Evolutionary conservation across 768 basidiomycete species (phyloP).

Genomic region (Russula sp.): DNA sequence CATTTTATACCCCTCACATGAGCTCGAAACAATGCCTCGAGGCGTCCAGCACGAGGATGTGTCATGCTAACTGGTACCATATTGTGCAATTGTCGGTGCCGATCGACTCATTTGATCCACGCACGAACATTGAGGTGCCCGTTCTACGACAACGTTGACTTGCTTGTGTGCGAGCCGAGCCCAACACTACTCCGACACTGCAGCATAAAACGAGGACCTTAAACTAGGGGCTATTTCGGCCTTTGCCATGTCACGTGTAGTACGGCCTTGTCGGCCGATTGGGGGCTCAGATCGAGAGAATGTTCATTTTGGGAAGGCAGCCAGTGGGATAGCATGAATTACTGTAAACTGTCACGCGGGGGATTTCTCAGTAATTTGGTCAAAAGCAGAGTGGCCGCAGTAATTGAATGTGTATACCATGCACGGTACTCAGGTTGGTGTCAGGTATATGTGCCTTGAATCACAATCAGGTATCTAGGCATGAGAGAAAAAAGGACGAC

Average conservation of each 20-base stretch:
- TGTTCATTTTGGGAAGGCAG: too few relatives aligned
- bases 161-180: too few relatives aligned
- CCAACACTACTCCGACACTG: too few relatives aligned
- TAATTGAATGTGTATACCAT: background rate
- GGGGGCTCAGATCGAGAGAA: too few relatives aligned
- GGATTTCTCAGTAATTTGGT: background rate
- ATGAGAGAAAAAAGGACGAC: background rate
- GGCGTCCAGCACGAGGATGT: background rate
- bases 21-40: background rate
- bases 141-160: background rate
- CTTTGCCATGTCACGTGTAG: background rate
- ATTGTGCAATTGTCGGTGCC: background rate
- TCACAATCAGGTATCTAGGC: background rate
- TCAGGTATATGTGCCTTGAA: background rate
- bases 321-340: too few relatives aligned
- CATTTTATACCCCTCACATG: slow-evolving; percentile 13
- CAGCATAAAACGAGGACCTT: background rate
- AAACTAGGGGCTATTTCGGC: slow-evolving; percentile 1
- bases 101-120: slow-evolving; percentile 5
- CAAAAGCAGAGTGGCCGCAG: background rate
- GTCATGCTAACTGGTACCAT: slow-evolving; percentile 11
- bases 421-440: background rate
- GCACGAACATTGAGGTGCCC: background rate
- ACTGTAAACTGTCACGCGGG: background rate
- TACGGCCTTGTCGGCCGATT: too few relatives aligned